Conservation (phyloP, 1,139 yeast species). For the Saccharomyces hybrid region DNA sequence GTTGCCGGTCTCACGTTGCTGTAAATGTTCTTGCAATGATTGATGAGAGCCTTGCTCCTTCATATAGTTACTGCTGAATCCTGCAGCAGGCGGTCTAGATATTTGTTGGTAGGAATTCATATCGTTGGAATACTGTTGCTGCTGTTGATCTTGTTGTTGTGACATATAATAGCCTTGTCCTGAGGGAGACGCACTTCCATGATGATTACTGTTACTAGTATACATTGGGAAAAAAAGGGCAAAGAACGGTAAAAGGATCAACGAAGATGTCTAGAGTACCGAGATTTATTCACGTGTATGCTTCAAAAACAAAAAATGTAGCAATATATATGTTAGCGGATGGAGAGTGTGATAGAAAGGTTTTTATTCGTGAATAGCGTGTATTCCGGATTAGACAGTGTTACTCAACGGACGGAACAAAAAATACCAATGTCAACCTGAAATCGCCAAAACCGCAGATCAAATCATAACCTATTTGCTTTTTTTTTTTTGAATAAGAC, state of each 20-base stretch:
- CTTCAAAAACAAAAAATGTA: background rate
- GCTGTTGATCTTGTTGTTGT: conserved; percentile 23
- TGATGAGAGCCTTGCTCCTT: conserved; percentile 35
- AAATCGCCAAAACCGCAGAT: background rate
- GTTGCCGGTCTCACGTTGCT: conserved; percentile 13
- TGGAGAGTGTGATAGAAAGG: background rate
- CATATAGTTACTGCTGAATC: conserved; percentile 33
- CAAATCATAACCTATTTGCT: background rate
- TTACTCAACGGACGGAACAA: background rate
- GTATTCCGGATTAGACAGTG: background rate
- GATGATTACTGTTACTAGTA: background rate
- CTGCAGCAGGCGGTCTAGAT: conserved; percentile 26
- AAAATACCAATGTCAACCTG: background rate
- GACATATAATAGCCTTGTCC: background rate
- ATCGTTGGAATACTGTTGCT: conserved; percentile 18
- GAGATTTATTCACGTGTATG: background rate
- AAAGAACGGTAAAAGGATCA: background rate
- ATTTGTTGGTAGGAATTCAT: conserved; percentile 23
- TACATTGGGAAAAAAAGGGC: background rate
- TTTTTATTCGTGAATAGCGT: background rate
- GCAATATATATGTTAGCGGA: background rate
- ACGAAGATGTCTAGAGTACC: background rate
- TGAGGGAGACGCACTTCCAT: background rate
- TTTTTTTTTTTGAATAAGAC: background rate
- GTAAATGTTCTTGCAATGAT: conserved; percentile 24